Conservation (phyloP, 345 rosid genomes). For the Syzygium aromaticum region DNA sequence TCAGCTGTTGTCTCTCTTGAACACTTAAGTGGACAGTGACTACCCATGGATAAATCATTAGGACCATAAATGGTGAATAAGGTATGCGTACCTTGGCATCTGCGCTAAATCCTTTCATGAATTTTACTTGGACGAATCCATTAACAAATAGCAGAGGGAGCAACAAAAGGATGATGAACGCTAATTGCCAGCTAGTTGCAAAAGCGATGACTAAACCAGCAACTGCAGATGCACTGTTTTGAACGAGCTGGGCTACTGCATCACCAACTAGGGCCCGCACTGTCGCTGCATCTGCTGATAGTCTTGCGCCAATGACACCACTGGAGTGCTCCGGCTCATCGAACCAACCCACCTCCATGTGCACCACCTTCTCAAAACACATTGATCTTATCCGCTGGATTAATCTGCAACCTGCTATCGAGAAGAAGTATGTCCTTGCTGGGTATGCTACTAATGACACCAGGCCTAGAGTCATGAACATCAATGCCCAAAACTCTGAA, state of each 20-base stretch:
- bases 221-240: conserved; percentile 43
- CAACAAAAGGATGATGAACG: conserved; percentile 38
- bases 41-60: neutral
- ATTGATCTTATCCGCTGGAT: conserved; percentile 51
- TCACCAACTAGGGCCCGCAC: conserved; percentile 74
- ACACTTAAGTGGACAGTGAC: neutral
- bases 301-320: conserved; percentile 68
- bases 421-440: conserved; percentile 38
- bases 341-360: conserved; percentile 87
- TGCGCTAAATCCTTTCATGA: conserved; percentile 64
- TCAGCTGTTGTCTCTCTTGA: neutral
- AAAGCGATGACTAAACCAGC: conserved; percentile 72
- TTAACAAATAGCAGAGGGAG: conserved; percentile 57
- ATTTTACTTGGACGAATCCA: conserved; percentile 46
- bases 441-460: conserved; percentile 42
- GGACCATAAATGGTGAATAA: neutral
- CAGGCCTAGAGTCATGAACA: conserved; percentile 44
- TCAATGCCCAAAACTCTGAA: conserved; percentile 56
- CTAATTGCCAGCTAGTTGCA: conserved; percentile 52
- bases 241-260: conserved; percentile 47
- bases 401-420: conserved; percentile 52
- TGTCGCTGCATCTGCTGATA: conserved; percentile 72
- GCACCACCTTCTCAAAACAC: conserved; percentile 74
- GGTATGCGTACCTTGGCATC: conserved; percentile 47
- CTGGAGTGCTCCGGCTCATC: conserved; percentile 69